Conservation (phyloP, 331 rosid species). For the Malus hybrid region DNA sequence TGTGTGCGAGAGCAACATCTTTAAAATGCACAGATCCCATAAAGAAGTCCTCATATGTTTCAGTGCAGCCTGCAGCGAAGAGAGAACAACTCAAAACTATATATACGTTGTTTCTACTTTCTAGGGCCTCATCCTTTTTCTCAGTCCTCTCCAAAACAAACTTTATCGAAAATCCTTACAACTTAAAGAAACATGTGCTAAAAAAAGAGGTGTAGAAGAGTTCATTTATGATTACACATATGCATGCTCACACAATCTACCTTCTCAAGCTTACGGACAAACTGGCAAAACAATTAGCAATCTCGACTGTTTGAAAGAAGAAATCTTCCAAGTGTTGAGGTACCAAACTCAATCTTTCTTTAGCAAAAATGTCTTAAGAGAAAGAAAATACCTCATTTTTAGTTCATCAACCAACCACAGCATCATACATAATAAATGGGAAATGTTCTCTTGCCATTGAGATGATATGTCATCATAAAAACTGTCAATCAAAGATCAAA, state of each 20-base stretch:
- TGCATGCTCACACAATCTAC: not conserved
- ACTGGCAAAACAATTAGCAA: not conserved
- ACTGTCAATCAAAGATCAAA: not conserved
- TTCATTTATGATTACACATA: too few species aligned
- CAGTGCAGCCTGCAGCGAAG: slow-evolving; percentile 52
- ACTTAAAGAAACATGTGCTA: not conserved
- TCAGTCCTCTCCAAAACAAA: not conserved
- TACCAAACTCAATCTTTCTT: not conserved
- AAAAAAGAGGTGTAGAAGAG: not conserved
- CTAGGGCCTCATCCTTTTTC: not conserved
- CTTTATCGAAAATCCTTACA: not conserved
- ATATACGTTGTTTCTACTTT: not conserved
- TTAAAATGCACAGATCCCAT: slow-evolving; percentile 81
- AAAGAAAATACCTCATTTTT: too few species aligned
- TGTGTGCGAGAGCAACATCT: slow-evolving; percentile 88
- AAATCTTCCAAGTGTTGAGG: not conserved
- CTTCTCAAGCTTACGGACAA: not conserved
- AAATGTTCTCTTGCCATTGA: not conserved
- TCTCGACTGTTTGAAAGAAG: not conserved
- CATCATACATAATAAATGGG: not conserved
- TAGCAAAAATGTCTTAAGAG: not conserved
- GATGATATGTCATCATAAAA: not conserved
- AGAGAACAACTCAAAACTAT: not conserved
- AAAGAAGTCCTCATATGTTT: slow-evolving; percentile 48
- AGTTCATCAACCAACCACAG: not conserved